These are phyloP conservation scores for Cladosporium velox DNA, from an alignment of 2,329 filamentous ascomycete genomes.

Conservation along the genomic window DNA sequence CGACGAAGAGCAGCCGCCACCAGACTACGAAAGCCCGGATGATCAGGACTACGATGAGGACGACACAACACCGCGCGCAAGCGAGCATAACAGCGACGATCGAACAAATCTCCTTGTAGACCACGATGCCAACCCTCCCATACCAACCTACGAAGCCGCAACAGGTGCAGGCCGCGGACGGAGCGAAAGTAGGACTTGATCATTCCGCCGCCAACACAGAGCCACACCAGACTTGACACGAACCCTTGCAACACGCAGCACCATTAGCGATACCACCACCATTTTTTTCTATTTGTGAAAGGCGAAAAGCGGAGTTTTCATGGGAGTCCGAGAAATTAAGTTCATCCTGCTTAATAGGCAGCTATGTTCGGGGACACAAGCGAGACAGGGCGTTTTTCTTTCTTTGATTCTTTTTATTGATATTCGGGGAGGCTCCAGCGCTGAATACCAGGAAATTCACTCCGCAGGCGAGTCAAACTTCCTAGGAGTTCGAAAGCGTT, in stretches of 20 bases:
- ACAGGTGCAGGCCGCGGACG: constrained; percentile 43
- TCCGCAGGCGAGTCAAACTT: not conserved
- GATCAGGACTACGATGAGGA: constrained; percentile 32
- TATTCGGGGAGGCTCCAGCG: not conserved
- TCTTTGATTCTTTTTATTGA: not conserved
- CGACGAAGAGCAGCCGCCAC: constrained; percentile 41
- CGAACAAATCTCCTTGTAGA: constrained; percentile 20
- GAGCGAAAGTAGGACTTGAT: constrained; percentile 12
- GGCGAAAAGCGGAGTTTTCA: constrained; percentile 1
- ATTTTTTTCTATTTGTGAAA: constrained; percentile 6
- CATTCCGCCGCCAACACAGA: not conserved
- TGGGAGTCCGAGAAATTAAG: not conserved
- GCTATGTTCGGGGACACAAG: not conserved
- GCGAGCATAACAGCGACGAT: constrained; percentile 24
- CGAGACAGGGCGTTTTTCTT: not conserved
- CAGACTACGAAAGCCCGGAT: constrained; percentile 51
- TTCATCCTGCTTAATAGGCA: constrained; percentile 5
- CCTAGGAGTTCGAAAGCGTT: not conserved
- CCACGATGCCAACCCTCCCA: constrained; percentile 57
- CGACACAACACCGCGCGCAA: constrained; percentile 30
- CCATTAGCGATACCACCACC: constrained; percentile 8
- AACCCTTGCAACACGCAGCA: not conserved
- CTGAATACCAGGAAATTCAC: not conserved
- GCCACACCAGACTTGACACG: not conserved
- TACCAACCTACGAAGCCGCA: constrained; percentile 81